These are phyloP conservation scores for Linnemannia hyalina DNA, from an alignment of 192 early-diverging fungal genomes.

Conservation along the genomic window DNA sequence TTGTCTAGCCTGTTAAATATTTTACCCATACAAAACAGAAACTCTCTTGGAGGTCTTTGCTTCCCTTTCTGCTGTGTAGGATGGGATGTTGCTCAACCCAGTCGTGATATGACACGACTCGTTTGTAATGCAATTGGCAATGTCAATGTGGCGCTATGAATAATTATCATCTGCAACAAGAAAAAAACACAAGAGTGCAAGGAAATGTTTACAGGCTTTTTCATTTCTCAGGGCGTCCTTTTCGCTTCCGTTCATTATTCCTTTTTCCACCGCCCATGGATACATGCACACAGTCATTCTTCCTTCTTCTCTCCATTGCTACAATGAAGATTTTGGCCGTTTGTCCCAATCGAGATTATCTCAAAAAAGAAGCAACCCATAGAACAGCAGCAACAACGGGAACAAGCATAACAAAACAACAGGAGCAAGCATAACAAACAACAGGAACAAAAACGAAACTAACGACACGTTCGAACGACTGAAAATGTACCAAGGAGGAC, in stretches of 20 bases:
- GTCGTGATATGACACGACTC: too few species aligned
- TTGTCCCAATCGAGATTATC: conserved; percentile 8
- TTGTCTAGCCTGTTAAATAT: background rate
- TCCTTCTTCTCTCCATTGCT: background rate
- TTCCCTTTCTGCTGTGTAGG: background rate
- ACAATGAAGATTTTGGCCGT: background rate
- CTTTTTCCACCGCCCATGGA: background rate
- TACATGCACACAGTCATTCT: background rate
- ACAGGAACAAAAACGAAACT: background rate
- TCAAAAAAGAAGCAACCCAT: background rate
- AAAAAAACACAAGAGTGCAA: too few species aligned
- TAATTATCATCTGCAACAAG: too few species aligned
- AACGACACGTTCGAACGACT: background rate
- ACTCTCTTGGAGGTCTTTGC: background rate
- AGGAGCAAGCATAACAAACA: background rate
- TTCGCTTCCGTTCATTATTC: background rate
- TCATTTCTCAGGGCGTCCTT: background rate
- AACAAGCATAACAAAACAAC: background rate
- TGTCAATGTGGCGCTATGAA: too few species aligned
- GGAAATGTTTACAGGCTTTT: background rate
- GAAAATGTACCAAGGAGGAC: too few species aligned
- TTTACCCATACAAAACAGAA: background rate
- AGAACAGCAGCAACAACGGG: background rate
- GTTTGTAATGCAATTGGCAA: too few species aligned
- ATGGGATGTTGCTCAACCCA: too few species aligned